Evolutionary conservation across 139 green algal genomes (phyloP).

Genomic region (Choricystis sp.): DNA sequence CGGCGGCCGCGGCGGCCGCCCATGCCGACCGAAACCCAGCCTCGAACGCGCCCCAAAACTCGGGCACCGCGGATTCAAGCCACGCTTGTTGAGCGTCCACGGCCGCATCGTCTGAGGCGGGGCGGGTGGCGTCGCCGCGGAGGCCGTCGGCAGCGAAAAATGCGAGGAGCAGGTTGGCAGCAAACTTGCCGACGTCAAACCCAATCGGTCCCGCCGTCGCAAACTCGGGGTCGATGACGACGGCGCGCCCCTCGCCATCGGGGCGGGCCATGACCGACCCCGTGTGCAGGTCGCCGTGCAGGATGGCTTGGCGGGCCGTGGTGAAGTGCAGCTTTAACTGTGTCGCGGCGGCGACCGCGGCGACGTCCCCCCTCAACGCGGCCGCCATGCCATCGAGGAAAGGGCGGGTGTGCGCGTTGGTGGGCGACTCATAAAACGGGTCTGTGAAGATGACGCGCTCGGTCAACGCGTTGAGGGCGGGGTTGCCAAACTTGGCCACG

Average conservation of each 20-base stretch:
- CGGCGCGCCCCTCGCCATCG: conserved; percentile 13
- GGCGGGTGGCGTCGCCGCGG: conserved; percentile 12
- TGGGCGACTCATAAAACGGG: conserved; percentile 43
- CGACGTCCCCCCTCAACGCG: conserved; percentile 43
- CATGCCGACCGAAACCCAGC: conserved; percentile 53
- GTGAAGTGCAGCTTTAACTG: conserved; percentile 68
- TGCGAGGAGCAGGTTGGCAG: conserved; percentile 79
- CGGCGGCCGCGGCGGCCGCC: conserved; percentile 11
- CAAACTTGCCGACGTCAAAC: conserved; percentile 92
- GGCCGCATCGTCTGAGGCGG: background rate
- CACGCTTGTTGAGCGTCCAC: conserved; percentile 27
- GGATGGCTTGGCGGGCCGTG: conserved; percentile 54
- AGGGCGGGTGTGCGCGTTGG: conserved; percentile 61
- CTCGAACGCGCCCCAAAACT: conserved; percentile 52
- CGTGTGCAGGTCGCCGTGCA: conserved; percentile 97
- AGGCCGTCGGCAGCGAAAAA: conserved; percentile 71
- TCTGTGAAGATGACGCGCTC: conserved; percentile 94
- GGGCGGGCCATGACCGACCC: conserved; percentile 77
- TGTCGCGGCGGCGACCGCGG: conserved; percentile 42
- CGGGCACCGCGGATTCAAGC: conserved; percentile 30
- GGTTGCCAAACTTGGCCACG: conserved; percentile 47
- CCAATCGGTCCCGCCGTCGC: conserved; percentile 85
- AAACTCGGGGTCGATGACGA: conserved; percentile 91
- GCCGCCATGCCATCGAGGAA: conserved; percentile 62
- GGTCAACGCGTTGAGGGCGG: conserved; percentile 79